Conservation (phyloP, 2,329 filamentous ascomycete genomes). For the Furcasterigmium sp. region DNA sequence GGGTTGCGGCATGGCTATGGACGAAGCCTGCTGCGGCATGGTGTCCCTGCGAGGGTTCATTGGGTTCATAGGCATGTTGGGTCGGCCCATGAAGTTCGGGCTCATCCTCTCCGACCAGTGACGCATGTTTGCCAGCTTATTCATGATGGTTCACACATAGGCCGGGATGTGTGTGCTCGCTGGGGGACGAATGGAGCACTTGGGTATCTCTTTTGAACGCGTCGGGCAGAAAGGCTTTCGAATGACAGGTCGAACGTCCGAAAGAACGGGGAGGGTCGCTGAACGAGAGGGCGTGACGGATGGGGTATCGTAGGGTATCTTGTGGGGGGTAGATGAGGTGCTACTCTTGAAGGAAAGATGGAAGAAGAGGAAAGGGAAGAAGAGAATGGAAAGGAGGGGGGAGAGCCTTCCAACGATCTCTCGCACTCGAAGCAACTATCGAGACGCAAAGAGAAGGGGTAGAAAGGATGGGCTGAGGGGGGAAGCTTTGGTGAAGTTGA, state of each 20-base stretch:
- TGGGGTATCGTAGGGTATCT: constrained; percentile 2
- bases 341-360: constrained; percentile 1
- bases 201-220: neutral
- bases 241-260: constrained; percentile 1
- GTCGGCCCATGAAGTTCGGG: constrained; percentile 58
- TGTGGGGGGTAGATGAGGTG: too few relatives aligned
- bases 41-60: constrained; percentile 56
- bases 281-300: constrained; percentile 7
- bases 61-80: constrained; percentile 49
- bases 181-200: neutral
- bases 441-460: constrained; percentile 4
- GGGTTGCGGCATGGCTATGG: constrained; percentile 62
- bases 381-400: constrained; percentile 20
- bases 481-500: constrained; percentile 1
- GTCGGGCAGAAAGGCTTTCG: constrained; percentile 3
- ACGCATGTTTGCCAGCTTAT: constrained; percentile 68
- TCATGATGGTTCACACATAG: constrained; percentile 45
- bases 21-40: constrained; percentile 42
- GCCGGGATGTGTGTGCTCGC: constrained; percentile 3
- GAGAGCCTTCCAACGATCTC: constrained; percentile 8
- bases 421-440: constrained; percentile 12
- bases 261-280: constrained; percentile 6
- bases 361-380: constrained; percentile 18
- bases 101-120: constrained; percentile 68
- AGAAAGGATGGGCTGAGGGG: constrained; percentile 8